Evolutionary conservation across 768 basidiomycete genomes (phyloP).

Genomic region (Tephrocybe sp.): DNA sequence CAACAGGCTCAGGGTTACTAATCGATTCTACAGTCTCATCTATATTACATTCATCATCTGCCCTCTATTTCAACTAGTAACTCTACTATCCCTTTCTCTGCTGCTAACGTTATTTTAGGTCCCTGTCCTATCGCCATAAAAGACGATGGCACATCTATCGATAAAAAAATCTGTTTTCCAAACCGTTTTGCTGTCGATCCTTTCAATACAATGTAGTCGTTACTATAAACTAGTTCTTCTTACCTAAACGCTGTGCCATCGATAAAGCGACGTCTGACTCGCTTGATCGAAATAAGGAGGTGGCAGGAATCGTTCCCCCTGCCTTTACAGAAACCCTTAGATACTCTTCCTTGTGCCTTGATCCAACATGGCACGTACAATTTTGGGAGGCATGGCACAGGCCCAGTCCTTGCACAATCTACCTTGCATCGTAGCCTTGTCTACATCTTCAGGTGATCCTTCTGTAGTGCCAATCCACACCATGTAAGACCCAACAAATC

Average conservation of each 20-base stretch:
- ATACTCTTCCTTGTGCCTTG: slow-evolving; percentile 6
- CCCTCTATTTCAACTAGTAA: slow-evolving; percentile 33
- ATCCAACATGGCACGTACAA: slow-evolving; percentile 25
- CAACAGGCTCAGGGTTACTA: slow-evolving; percentile 19
- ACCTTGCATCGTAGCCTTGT: slow-evolving; percentile 51
- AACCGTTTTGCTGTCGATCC: slow-evolving; percentile 55
- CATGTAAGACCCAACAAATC: slow-evolving; percentile 74
- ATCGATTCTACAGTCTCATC: slow-evolving; percentile 14
- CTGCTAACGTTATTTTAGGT: slow-evolving; percentile 44
- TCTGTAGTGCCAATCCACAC: slow-evolving; percentile 74
- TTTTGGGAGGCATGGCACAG: slow-evolving; percentile 68
- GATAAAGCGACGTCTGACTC: slow-evolving; percentile 61
- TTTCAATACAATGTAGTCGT: slow-evolving; percentile 11
- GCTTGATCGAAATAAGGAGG: slow-evolving; percentile 61
- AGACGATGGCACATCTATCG: slow-evolving; percentile 50
- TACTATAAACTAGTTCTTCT: slow-evolving; percentile 17
- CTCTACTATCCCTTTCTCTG: slow-evolving; percentile 59
- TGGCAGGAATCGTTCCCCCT: slow-evolving; percentile 44
- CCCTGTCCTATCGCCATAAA: slow-evolving; percentile 47
- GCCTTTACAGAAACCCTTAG: slow-evolving; percentile 21
- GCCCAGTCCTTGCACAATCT: slow-evolving; percentile 75
- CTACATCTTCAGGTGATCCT: slow-evolving; percentile 38
- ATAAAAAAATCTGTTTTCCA: slow-evolving; percentile 67
- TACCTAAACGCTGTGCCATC: slow-evolving; percentile 83
- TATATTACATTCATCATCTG: neutral